Evolutionary conservation across 2,329 filamentous ascomycete genomes (phyloP).

Genomic region (Verticillium longisporum): DNA sequence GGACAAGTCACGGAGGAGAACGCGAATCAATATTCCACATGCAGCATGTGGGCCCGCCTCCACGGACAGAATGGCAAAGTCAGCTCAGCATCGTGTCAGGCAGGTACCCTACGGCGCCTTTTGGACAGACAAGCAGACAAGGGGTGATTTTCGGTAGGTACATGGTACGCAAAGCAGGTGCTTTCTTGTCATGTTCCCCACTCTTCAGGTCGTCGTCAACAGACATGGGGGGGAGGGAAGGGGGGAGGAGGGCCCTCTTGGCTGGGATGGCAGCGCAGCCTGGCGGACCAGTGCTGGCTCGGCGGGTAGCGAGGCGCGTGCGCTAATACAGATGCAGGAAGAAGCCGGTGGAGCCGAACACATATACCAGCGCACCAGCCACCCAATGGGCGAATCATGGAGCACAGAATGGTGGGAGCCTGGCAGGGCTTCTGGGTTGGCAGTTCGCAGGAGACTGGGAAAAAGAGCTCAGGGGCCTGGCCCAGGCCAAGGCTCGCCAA

Average conservation of each 20-base stretch:
- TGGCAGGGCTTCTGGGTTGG: neutral
- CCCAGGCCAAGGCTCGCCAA: neutral
- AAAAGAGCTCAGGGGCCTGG: neutral
- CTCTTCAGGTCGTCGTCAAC: neutral
- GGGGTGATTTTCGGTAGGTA: too few relatives aligned
- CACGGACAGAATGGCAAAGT: neutral
- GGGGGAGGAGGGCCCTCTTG: too few relatives aligned
- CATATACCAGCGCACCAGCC: neutral
- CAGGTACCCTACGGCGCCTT: too few relatives aligned
- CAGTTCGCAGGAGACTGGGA: neutral
- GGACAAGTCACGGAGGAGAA: neutral
- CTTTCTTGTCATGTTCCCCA: neutral
- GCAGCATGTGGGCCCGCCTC: neutral
- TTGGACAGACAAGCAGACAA: too few relatives aligned
- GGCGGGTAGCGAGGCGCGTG: neutral
- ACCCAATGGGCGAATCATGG: neutral
- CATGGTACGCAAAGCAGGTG: too few relatives aligned
- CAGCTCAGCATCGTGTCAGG: neutral
- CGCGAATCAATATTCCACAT: neutral
- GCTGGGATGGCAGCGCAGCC: too few relatives aligned
- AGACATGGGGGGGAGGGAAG: neutral
- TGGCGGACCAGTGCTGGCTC: neutral
- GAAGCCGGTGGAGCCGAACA: neutral
- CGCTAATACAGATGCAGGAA: neutral
- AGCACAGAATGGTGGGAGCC: neutral